These are phyloP conservation scores for Globisporangium heterothallicum DNA, from an alignment of 352 stramenopile genomes.

Conservation along the genomic window DNA sequence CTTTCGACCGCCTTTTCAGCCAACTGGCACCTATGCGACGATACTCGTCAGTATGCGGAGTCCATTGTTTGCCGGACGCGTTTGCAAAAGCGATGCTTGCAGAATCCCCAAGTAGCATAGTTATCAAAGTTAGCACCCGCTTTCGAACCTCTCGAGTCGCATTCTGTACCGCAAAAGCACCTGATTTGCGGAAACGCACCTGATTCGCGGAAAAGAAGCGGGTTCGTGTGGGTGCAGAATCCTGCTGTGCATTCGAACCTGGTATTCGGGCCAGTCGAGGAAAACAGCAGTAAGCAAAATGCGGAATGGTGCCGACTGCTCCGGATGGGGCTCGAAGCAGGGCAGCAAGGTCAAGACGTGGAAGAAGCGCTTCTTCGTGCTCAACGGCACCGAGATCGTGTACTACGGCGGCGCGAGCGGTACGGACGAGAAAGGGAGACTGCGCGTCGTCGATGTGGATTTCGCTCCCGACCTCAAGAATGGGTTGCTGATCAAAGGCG, in stretches of 20 bases:
- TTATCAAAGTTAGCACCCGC: too few species aligned
- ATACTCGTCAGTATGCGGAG: too few species aligned
- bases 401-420: slow-evolving; percentile 41
- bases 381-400: slow-evolving; percentile 27
- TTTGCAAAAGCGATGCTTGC: too few species aligned
- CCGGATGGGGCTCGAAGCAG: slow-evolving; percentile 66
- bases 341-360: slow-evolving; percentile 51
- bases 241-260: not conserved
- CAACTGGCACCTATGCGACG: too few species aligned
- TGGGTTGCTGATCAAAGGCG: slow-evolving; percentile 54
- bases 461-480: slow-evolving; percentile 39
- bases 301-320: slow-evolving; percentile 22
- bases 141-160: too few species aligned
- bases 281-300: slow-evolving; percentile 2
- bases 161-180: too few species aligned
- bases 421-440: slow-evolving; percentile 54
- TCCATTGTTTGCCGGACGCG: too few species aligned
- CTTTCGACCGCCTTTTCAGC: too few species aligned
- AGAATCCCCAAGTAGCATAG: too few species aligned
- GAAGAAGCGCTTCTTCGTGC: slow-evolving; percentile 49
- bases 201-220: too few species aligned
- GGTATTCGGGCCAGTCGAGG: too few species aligned
- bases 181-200: too few species aligned
- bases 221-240: not conserved
- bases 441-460: slow-evolving; percentile 48